Base-by-base conservation (phyloP, 306 rosid genomes). In the Cyclanthera cordifolia region DNA sequence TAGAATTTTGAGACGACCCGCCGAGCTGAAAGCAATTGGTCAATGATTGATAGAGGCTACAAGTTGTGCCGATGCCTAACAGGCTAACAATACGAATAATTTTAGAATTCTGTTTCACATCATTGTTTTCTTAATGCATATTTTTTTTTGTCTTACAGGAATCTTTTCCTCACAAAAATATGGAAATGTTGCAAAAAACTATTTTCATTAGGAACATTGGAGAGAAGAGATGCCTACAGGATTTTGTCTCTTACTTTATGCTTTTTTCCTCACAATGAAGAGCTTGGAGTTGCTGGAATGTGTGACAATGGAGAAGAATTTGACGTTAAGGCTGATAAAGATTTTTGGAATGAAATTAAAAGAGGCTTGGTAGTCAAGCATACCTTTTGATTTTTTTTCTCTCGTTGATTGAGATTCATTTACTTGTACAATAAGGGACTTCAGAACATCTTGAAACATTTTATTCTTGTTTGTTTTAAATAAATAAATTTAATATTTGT, bases 201-300 rank as follows among this genome's bases (percentile, higher is more conserved):
- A 67, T 86, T 88, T 88, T 80, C 90, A 41, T 76, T 64, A 68
- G 97, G 97, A 72, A 74, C 87, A 59, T 71, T 82, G 69, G 95
- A 88, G 84, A 88, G 95, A 83, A 83, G 94, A 81, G 95, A 88
- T 78, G 97, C 90, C 65, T 91, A 80, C 79, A 78, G 82, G 78
- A 75, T 85, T 32, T 86, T 91, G 60, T 91, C 96, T 74, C 37
- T 91, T 85, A 85, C 72, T 83, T 82, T 88, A 49, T 82, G 96
- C 70, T 80, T 80, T 84, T 81, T 85, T 55, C 74, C 81, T 73
- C 72, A 53, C 49, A 41, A 45, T 51, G 82, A 86, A 79, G 87
- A 85, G 76, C 53, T 30, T 76, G 80, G 73, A 76, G 81, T 77
- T 83, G 71, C 64, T 66, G 84, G 74, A 52, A 59, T 72, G 49